phyloP scores from a whole-genome alignment of 2,329 filamentous ascomycete species.

The Penicillium polonicum region DNA sequence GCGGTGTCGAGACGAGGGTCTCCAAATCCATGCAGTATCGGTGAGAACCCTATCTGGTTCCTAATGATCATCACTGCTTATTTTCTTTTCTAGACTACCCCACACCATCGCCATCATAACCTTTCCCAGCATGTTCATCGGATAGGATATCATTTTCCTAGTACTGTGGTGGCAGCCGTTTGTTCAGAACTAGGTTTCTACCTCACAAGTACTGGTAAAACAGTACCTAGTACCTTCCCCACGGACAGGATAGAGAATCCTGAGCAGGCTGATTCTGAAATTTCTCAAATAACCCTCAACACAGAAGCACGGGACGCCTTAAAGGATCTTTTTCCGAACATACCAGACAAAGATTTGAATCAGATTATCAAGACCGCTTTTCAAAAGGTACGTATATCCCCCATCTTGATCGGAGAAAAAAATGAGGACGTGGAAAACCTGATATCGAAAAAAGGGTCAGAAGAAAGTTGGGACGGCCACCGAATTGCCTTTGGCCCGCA shows the following conservation, averaged over 20 bases:
- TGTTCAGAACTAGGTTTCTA: conserved; percentile 51
- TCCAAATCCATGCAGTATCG: conserved; percentile 59
- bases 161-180: conserved; percentile 57
- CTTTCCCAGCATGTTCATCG: conserved; percentile 61
- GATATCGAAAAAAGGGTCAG: conserved; percentile 46
- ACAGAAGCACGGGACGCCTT: conserved; percentile 60
- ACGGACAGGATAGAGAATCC: conserved; percentile 26
- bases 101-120: conserved; percentile 50
- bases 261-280: conserved; percentile 31
- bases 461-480: conserved; percentile 58
- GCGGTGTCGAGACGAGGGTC: conserved; percentile 54
- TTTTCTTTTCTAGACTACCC: conserved; percentile 46
- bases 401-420: not conserved
- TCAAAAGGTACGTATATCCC: conserved; percentile 49
- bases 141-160: conserved; percentile 63
- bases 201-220: conserved; percentile 49
- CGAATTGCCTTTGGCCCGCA: conserved; percentile 54
- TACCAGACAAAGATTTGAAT: conserved; percentile 57
- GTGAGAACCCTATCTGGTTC: conserved; percentile 45
- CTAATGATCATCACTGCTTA: conserved; percentile 17
- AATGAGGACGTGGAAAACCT: conserved; percentile 13
- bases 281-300: conserved; percentile 49
- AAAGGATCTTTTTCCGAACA: conserved; percentile 62
- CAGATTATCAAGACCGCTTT: conserved; percentile 62
- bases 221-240: conserved; percentile 38